Evolutionary conservation across 768 basidiomycete species (phyloP).

Genomic region (Pleurotus tuoliensis): DNA sequence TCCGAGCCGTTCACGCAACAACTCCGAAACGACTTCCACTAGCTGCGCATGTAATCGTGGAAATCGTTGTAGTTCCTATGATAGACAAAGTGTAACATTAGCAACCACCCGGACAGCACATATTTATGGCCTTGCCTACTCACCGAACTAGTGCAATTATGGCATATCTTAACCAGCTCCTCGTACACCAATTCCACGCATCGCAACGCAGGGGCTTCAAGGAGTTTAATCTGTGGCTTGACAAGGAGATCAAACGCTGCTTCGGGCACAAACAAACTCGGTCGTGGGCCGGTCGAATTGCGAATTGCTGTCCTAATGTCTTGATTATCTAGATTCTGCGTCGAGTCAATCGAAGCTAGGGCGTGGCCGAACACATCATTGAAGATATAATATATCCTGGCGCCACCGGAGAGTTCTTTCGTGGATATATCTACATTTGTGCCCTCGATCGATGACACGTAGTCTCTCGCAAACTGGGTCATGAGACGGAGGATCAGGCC

Average conservation of each 20-base stretch:
- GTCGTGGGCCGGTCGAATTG: constrained; percentile 95
- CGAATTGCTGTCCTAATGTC: constrained; percentile 98
- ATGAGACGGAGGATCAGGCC: constrained; percentile 89
- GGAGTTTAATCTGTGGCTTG: constrained; percentile 95
- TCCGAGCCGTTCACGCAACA: constrained; percentile 90
- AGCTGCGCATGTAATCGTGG: constrained; percentile 89
- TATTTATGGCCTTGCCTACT: constrained; percentile 20
- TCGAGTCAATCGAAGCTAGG: constrained; percentile 85
- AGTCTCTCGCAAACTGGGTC: constrained; percentile 98
- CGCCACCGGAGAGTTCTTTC: constrained; percentile 96
- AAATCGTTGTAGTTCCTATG: constrained; percentile 91
- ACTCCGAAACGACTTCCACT: constrained; percentile 95
- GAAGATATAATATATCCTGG: constrained; percentile 99
- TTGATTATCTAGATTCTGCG: constrained; percentile 84
- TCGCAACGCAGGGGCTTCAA: constrained; percentile 90
- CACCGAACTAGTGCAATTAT: constrained; percentile 92
- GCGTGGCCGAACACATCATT: constrained; percentile 97
- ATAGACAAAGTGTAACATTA: neutral
- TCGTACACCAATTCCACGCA: constrained; percentile 99
- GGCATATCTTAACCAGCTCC: constrained; percentile 98
- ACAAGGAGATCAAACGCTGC: constrained; percentile 95
- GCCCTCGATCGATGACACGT: constrained; percentile 95
- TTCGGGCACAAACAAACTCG: constrained; percentile 95
- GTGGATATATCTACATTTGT: constrained; percentile 95
- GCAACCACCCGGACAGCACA: neutral